Percentiles rank a stretch among this genome's conserved stretches.
Conservation (phyloP, 106 monocot species). For the Iris macrosiphon region DNA sequence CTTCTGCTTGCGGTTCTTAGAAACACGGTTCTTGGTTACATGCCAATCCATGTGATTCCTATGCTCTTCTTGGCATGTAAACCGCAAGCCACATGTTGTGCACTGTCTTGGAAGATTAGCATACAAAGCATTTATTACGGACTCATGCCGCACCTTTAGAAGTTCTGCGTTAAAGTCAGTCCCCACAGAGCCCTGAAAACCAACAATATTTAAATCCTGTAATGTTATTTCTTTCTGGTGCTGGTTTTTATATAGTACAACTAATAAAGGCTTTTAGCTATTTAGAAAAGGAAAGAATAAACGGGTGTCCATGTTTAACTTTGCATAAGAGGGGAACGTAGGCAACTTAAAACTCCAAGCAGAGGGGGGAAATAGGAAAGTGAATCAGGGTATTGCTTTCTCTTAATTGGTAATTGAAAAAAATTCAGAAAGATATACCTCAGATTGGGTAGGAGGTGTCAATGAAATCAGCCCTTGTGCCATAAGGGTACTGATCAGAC, state of each 20-base stretch:
- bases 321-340: neutral
- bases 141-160: conserved; percentile 79
- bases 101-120: conserved; percentile 79
- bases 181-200: conserved; percentile 53
- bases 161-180: conserved; percentile 75
- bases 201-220: too few species aligned
- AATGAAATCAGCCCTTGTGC: conserved; percentile 82
- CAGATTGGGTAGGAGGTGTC: conserved; percentile 28
- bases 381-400: too few species aligned
- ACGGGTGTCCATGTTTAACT: neutral
- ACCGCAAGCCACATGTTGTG: conserved; percentile 88
- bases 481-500: conserved; percentile 69
- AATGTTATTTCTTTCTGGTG: too few species aligned
- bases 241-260: too few species aligned
- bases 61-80: conserved; percentile 87
- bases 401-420: too few species aligned
- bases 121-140: conserved; percentile 75
- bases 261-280: too few species aligned
- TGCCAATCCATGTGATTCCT: conserved; percentile 99
- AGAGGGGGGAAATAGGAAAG: too few species aligned
- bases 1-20: conserved; percentile 83
- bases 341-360: too few species aligned
- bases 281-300: too few species aligned
- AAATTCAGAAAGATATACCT: conserved; percentile 32
- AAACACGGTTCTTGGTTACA: conserved; percentile 80